Evolutionary conservation across 805 yeast genomes (phyloP).

Genomic region (Myxozyma geophila): DNA sequence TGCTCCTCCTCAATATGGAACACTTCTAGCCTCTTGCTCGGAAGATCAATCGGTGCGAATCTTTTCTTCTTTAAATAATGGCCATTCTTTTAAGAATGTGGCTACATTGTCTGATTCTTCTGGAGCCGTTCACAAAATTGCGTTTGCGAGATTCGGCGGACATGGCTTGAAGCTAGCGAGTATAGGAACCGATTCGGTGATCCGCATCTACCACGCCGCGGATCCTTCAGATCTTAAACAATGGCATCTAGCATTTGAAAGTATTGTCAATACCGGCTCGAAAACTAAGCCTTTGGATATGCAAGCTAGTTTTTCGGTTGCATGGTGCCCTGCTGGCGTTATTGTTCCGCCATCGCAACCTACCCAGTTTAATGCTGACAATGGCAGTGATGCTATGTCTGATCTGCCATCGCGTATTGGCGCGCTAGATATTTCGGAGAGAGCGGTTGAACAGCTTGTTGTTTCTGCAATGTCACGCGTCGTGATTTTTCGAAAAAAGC

Average conservation of each 20-base stretch:
- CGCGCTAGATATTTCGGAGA: constrained; percentile 69
- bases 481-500: constrained; percentile 63
- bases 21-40: constrained; percentile 82
- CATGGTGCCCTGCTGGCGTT: constrained; percentile 32
- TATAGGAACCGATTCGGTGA: constrained; percentile 85
- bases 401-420: constrained; percentile 48
- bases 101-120: constrained; percentile 82
- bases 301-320: constrained; percentile 29
- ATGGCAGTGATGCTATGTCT: neutral
- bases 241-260: constrained; percentile 80
- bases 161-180: constrained; percentile 81
- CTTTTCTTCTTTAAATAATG: constrained; percentile 90
- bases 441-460: constrained; percentile 80
- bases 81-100: constrained; percentile 78
- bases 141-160: constrained; percentile 79
- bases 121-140: constrained; percentile 88
- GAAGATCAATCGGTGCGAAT: constrained; percentile 86
- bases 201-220: constrained; percentile 82
- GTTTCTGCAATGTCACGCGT: constrained; percentile 89
- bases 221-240: constrained; percentile 86
- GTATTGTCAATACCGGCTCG: constrained; percentile 36
- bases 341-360: constrained; percentile 9
- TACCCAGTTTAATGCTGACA: neutral
- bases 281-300: constrained; percentile 18
- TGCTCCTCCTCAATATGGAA: constrained; percentile 95